phyloP scores from a whole-genome alignment of 169 alveolate genomes.

The Cryptosporidium xiaoi region DNA sequence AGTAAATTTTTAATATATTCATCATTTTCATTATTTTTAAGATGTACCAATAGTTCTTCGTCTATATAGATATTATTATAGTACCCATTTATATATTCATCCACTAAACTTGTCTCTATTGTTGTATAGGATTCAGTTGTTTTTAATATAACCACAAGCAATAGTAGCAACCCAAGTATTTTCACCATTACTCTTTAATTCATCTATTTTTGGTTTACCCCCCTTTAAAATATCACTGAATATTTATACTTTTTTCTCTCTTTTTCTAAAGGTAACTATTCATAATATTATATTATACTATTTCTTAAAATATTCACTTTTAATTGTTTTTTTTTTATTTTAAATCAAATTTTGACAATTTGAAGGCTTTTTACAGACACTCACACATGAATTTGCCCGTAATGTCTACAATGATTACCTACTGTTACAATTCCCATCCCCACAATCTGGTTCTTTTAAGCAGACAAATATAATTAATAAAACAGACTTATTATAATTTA shows the following conservation, averaged over 20 bases:
- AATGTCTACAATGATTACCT: constrained; percentile 43
- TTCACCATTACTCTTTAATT: too few relatives aligned
- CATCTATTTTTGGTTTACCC: too few relatives aligned
- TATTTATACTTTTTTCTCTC: too few relatives aligned
- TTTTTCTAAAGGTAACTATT: not conserved
- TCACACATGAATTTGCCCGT: constrained; percentile 64
- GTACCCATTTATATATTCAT: constrained; percentile 27
- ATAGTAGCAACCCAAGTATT: not conserved
- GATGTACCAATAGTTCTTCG: not conserved
- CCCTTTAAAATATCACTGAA: too few relatives aligned
- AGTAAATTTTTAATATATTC: not conserved
- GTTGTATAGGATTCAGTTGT: not conserved
- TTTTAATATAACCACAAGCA: not conserved
- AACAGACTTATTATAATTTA: too few relatives aligned
- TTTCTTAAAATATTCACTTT: not conserved
- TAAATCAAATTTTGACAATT: not conserved
- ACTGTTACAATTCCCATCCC: constrained; percentile 3
- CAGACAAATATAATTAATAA: too few relatives aligned
- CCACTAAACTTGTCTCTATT: constrained; percentile 6
- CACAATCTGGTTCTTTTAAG: not conserved
- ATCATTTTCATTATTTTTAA: not conserved
- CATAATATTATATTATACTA: not conserved
- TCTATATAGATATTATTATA: constrained; percentile 22
- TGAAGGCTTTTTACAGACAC: not conserved
- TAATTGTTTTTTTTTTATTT: not conserved